phyloP scores from a whole-genome alignment of 2,329 filamentous ascomycete genomes.

The Berkeleyomyces basicola region DNA sequence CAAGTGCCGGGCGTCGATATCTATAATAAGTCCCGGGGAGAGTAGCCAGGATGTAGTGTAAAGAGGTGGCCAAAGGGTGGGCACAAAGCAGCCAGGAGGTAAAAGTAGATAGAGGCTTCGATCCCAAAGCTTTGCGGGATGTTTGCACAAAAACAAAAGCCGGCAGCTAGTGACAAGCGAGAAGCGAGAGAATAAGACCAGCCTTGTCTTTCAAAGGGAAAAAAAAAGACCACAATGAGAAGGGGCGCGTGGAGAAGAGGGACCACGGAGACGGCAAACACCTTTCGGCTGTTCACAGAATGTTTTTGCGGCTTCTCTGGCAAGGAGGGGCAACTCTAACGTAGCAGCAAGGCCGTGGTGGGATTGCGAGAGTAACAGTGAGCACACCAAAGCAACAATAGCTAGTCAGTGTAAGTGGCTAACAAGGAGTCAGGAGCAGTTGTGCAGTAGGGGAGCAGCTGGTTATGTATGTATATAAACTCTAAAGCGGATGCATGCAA shows the following conservation, averaged over 20 bases:
- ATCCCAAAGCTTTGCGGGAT: neutral
- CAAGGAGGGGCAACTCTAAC: neutral
- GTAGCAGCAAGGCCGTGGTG: neutral
- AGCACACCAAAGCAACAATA: neutral
- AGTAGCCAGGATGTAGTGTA: neutral
- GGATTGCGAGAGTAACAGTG: neutral
- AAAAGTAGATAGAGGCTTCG: neutral
- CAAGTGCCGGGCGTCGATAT: neutral
- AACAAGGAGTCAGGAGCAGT: neutral
- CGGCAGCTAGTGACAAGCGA: neutral
- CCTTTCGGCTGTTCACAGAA: slow-evolving; percentile 7
- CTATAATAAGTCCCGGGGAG: neutral
- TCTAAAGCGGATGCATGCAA: neutral
- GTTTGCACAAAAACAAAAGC: neutral
- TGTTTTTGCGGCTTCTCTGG: neutral
- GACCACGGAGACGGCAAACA: slow-evolving; percentile 2
- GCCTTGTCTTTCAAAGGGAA: neutral
- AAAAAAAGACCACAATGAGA: neutral
- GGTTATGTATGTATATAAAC: neutral
- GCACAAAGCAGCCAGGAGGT: neutral
- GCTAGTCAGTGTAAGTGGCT: neutral
- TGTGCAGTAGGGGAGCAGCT: neutral
- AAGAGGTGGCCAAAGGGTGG: neutral
- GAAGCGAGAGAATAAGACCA: neutral
- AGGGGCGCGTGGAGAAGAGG: neutral